These are phyloP conservation scores for Aspergillus unguis DNA, from an alignment of 2,329 filamentous ascomycete species.

Conservation along the genomic window DNA sequence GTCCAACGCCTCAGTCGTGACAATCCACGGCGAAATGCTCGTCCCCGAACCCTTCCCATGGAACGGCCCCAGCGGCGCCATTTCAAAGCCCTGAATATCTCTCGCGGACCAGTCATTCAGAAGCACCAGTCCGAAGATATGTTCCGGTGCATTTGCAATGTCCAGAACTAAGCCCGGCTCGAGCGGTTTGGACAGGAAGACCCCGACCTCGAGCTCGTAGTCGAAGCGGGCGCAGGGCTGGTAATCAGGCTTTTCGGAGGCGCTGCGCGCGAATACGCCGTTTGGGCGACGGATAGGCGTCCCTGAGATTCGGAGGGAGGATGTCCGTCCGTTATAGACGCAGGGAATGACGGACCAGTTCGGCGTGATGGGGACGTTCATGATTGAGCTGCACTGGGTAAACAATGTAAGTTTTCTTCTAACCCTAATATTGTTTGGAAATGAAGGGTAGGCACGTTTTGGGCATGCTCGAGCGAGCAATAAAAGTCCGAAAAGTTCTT, in stretches of 20 bases:
- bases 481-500: conserved; percentile 19
- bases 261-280: conserved; percentile 3
- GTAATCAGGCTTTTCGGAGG: conserved; percentile 20
- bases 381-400: conserved; percentile 12
- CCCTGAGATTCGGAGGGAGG: conserved; percentile 12
- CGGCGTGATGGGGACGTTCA: neutral
- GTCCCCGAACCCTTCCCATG: conserved; percentile 60
- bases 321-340: conserved; percentile 19
- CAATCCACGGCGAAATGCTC: conserved; percentile 58
- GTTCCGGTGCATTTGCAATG: conserved; percentile 46
- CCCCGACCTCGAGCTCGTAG: conserved; percentile 51
- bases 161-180: conserved; percentile 37
- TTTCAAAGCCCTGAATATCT: conserved; percentile 60
- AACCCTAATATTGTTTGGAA: too few relatives aligned
- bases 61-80: conserved; percentile 58
- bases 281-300: conserved; percentile 13
- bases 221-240: conserved; percentile 43
- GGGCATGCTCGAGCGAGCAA: conserved; percentile 17
- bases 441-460: conserved; percentile 12
- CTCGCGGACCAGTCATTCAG: conserved; percentile 60
- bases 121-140: conserved; percentile 62
- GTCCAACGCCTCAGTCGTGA: conserved; percentile 55
- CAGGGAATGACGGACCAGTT: conserved; percentile 16
- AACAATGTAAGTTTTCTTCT: neutral
- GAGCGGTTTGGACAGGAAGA: conserved; percentile 43